These are phyloP conservation scores for Alternaria sp. DNA, from an alignment of 2,329 filamentous ascomycete genomes.

Conservation along the genomic window DNA sequence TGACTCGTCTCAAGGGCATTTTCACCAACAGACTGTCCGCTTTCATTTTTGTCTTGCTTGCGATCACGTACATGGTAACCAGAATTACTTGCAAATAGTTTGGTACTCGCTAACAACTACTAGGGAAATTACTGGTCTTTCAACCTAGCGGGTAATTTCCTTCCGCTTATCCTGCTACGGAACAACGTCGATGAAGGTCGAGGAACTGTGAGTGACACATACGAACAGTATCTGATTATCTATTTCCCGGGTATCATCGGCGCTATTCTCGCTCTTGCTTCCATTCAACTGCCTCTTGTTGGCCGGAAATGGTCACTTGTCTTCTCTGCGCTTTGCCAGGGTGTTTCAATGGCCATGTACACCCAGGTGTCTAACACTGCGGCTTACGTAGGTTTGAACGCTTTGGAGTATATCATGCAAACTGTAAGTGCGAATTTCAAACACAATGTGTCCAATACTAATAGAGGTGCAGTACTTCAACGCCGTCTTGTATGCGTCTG, in stretches of 20 bases:
- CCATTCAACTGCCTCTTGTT: slow-evolving; percentile 39
- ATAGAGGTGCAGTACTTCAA: slow-evolving; percentile 36
- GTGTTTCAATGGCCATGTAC: slow-evolving; percentile 44
- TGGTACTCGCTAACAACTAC: neutral
- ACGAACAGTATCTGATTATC: slow-evolving; percentile 44
- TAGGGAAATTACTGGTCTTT: slow-evolving; percentile 47
- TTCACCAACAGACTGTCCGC: slow-evolving; percentile 40
- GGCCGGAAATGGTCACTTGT: slow-evolving; percentile 44
- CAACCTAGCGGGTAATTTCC: slow-evolving; percentile 39
- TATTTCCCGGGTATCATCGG: slow-evolving; percentile 43
- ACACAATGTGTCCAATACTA: neutral
- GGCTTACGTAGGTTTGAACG: slow-evolving; percentile 41
- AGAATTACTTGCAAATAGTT: neutral
- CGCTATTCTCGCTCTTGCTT: slow-evolving; percentile 34
- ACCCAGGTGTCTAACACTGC: slow-evolving; percentile 39
- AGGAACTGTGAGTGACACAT: slow-evolving; percentile 37
- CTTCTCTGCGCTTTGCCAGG: slow-evolving; percentile 40
- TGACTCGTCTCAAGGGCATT: slow-evolving; percentile 39
- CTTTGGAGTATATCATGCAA: slow-evolving; percentile 47
- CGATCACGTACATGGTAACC: slow-evolving; percentile 39
- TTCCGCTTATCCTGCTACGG: slow-evolving; percentile 41
- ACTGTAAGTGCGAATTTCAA: slow-evolving; percentile 25
- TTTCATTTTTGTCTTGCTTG: slow-evolving; percentile 39
- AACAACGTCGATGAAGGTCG: slow-evolving; percentile 40
- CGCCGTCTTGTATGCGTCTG: slow-evolving; percentile 42